Conservation (phyloP, 2,329 filamentous ascomycete species). For the Trichoderma simmonsii region DNA sequence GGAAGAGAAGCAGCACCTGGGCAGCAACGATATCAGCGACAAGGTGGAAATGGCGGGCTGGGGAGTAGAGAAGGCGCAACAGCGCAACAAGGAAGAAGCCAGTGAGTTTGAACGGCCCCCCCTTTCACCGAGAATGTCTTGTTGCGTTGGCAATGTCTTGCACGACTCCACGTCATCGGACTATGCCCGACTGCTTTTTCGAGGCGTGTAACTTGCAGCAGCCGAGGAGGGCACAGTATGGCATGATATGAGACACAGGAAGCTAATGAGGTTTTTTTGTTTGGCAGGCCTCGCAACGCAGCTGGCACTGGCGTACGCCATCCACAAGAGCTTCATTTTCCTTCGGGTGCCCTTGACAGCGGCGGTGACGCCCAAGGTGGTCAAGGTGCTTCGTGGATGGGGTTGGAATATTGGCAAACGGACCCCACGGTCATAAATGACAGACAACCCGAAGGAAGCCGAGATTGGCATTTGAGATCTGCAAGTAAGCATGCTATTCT, state of each 20-base stretch:
- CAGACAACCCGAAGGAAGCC: background rate
- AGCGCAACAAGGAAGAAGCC: constrained; percentile 61
- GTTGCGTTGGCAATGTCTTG: background rate
- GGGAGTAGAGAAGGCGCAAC: constrained; percentile 63
- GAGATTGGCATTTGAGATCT: background rate
- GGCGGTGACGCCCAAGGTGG: constrained; percentile 89
- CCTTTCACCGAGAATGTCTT: background rate
- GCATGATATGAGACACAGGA: constrained; percentile 2
- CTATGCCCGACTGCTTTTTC: background rate
- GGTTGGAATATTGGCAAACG: constrained; percentile 93
- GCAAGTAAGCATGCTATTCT: constrained; percentile 5
- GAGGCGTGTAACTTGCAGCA: background rate
- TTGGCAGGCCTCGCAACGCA: constrained; percentile 67
- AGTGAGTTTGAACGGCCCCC: constrained; percentile 56
- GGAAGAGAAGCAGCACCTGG: constrained; percentile 42
- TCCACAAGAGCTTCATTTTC: constrained; percentile 98
- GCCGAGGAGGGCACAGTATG: background rate
- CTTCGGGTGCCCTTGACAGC: constrained; percentile 89
- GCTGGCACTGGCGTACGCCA: constrained; percentile 87
- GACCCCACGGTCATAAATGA: constrained; percentile 22
- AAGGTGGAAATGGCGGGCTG: constrained; percentile 52
- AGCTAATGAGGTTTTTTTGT: constrained; percentile 24
- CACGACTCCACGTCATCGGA: background rate
- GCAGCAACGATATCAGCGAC: constrained; percentile 43
- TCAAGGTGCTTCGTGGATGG: constrained; percentile 81